phyloP scores from a whole-genome alignment of 2,329 filamentous ascomycete species.

The Aspergillus eucalypticola region DNA sequence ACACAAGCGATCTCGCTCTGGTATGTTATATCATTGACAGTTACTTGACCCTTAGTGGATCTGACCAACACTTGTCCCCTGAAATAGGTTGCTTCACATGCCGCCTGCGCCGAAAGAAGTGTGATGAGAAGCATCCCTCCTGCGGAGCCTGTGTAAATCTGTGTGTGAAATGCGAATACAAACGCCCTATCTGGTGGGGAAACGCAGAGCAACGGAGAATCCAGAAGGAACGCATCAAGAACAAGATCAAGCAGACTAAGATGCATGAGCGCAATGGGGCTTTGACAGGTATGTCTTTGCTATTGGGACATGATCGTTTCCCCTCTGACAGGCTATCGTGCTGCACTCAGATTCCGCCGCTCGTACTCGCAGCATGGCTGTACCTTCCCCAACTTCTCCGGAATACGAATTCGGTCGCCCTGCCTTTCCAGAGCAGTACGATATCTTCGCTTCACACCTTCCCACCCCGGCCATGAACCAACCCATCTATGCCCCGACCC shows the following conservation, averaged over 20 bases:
- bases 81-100: constrained; percentile 67
- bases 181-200: constrained; percentile 95
- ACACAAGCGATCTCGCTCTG: constrained; percentile 92
- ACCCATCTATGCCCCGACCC: constrained; percentile 58
- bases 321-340: constrained; percentile 10
- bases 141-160: constrained; percentile 70
- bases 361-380: constrained; percentile 19
- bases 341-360: constrained; percentile 17
- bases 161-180: constrained; percentile 89
- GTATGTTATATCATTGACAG: constrained; percentile 57
- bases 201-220: constrained; percentile 81
- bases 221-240: constrained; percentile 95
- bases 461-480: constrained; percentile 58
- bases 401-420: constrained; percentile 70
- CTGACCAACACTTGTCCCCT: neutral
- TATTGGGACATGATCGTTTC: neutral
- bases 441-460: constrained; percentile 45
- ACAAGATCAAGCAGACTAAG: constrained; percentile 96
- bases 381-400: constrained; percentile 65
- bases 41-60: neutral
- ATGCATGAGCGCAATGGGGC: constrained; percentile 77
- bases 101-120: constrained; percentile 68
- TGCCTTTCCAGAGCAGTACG: constrained; percentile 49
- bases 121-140: constrained; percentile 65
- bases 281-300: constrained; percentile 36